Evolutionary conservation across 2,329 filamentous ascomycete species (phyloP).

Genomic region (Pseudogymnoascus sp.): DNA sequence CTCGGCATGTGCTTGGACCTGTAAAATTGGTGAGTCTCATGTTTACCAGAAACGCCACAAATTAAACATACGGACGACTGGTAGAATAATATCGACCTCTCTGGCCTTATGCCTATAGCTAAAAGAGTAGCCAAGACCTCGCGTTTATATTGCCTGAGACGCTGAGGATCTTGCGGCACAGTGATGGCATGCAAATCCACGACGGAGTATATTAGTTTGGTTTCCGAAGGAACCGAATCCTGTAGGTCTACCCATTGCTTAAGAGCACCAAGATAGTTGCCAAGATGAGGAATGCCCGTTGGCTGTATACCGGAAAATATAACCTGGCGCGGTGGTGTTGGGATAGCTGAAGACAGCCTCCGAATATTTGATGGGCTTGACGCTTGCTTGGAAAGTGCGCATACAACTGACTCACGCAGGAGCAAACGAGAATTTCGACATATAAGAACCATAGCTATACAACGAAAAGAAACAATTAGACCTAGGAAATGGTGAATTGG

Average conservation of each 20-base stretch:
- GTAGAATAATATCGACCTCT: conserved; percentile 71
- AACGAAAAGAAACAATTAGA: neutral
- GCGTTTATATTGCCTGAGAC: conserved; percentile 56
- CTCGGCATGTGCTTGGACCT: conserved; percentile 74
- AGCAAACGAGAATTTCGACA: neutral
- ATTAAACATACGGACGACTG: conserved; percentile 60
- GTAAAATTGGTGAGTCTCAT: conserved; percentile 3
- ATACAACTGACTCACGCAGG: neutral
- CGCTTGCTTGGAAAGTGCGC: conserved; percentile 1
- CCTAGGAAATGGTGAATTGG: neutral
- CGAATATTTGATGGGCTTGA: conserved; percentile 1
- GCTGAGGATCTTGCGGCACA: conserved; percentile 54
- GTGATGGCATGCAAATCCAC: conserved; percentile 95
- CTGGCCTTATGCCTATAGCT: conserved; percentile 74
- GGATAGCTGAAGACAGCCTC: neutral
- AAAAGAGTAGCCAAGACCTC: conserved; percentile 74
- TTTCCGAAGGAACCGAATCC: conserved; percentile 45
- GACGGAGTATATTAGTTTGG: conserved; percentile 72
- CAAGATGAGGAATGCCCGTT: conserved; percentile 85
- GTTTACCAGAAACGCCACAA: neutral
- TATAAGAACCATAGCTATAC: neutral
- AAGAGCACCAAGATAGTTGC: conserved; percentile 89
- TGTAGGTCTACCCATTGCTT: conserved; percentile 81
- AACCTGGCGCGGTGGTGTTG: conserved; percentile 31
- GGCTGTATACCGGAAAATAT: conserved; percentile 97